Conservation (phyloP, 1,284 basidiomycete genomes). For the Ceraceosorus guamensis region DNA sequence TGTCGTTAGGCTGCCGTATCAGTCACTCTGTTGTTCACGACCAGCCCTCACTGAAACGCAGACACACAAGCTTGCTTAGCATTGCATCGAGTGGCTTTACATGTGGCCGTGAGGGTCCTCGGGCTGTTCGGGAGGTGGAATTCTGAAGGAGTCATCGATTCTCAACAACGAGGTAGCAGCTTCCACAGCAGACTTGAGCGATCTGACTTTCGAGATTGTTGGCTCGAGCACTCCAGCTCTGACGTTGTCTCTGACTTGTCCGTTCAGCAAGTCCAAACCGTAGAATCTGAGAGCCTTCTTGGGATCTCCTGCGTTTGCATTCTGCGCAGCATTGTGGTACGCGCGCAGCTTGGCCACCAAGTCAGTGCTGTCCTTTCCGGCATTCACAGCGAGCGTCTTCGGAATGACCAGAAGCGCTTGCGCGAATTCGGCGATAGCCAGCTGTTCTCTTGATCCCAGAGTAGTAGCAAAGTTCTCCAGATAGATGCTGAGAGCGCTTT, state of each 20-base stretch:
- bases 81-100: conserved; percentile 16
- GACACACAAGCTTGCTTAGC: too few relatives aligned
- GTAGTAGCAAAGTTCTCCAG: conserved; percentile 99
- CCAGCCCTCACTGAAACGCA: background rate
- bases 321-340: conserved; percentile 92
- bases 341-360: conserved; percentile 93
- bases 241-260: conserved; percentile 90
- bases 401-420: conserved; percentile 86
- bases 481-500: conserved; percentile 93
- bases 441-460: conserved; percentile 84
- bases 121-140: conserved; percentile 38
- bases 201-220: conserved; percentile 92
- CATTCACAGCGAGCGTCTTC: conserved; percentile 94
- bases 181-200: conserved; percentile 91
- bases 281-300: conserved; percentile 90
- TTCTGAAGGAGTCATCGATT: conserved; percentile 68
- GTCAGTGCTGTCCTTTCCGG: conserved; percentile 96
- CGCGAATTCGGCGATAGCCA: conserved; percentile 98
- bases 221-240: conserved; percentile 90
- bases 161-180: conserved; percentile 89
- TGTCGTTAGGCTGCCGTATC: too few relatives aligned
- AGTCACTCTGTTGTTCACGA: too few relatives aligned
- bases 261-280: conserved; percentile 88
- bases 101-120: conserved; percentile 47
- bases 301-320: conserved; percentile 77